Evolutionary conservation across 495 filamentous ascomycete species (phyloP), one percentile per base, ranked within the genome.

Genomic region (Penicillium taxi): DNA sequence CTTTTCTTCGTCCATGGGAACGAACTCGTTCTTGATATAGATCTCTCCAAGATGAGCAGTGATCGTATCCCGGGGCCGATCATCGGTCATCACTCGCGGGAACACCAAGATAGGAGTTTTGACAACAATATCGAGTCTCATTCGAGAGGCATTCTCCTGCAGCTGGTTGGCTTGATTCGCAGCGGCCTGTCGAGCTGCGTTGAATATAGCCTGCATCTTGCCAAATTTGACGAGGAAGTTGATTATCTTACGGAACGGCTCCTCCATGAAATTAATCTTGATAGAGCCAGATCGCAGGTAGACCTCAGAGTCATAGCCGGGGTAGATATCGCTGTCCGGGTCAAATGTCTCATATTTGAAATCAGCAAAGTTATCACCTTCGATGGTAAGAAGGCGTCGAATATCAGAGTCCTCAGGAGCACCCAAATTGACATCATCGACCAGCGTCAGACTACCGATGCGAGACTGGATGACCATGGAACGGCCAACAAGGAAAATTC

Each of bases 131-230:
- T 96, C 91, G 44, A 98, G 94, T 48, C 91, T 84, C 66, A 96
- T 84, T 39, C 84, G 84, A 47, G 79, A 83, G 3, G 83, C 84
- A 54, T 78, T 86, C 47, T 96, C 80, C 50, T 96, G 90, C 8
- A 98, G 71, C 56, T 96, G 86, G 32, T 75, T 93, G 5, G 91
- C 91, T 57, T 94, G 89, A 41, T 84, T 89, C 16, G 88, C 84
- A n/a, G 91, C 91, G 34, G 91, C 91, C 59, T 89, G 86, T 16
- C 93, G 78, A 14, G 91, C 91, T 13, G 91, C 90, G 56, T 98
- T 96, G 71, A 94, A 96, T 31, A 98, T 88, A 15, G 91, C 88
- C 60, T 96, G 91, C 91, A 98, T 98, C 63, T 94, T 94, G 39
- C 91, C 91, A 52, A 98, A 98, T 48, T 98, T 98, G 50, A 98